A percentile compares a stretch with the other conserved stretches of the same genome.
Conservation (phyloP, 192 early-diverging fungal genomes). For the Chytriomyces hyalinus region DNA sequence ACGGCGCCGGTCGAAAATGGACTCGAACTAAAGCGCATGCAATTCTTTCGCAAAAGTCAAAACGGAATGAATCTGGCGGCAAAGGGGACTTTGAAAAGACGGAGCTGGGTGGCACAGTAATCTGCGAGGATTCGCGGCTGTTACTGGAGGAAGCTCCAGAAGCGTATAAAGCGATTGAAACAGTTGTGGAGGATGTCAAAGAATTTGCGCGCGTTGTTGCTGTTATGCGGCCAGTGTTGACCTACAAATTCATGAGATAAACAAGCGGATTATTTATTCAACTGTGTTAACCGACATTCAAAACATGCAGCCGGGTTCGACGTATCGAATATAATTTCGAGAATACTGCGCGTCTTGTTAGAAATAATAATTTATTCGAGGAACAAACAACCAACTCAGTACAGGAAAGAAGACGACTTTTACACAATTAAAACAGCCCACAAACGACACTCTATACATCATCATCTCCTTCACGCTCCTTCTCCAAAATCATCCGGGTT, state of each 20-base stretch:
- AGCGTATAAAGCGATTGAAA: conserved; percentile 65
- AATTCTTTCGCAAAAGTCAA: conserved; percentile 5
- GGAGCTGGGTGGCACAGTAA: conserved; percentile 54
- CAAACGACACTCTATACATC: too few species aligned
- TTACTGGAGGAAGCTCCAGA: conserved; percentile 65
- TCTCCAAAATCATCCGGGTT: too few species aligned
- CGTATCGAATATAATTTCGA: too few species aligned
- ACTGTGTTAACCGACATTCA: too few species aligned
- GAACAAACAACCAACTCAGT: too few species aligned
- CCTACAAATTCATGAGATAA: conserved; percentile 54
- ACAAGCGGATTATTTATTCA: background rate
- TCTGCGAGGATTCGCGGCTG: conserved; percentile 61
- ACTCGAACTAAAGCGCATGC: conserved; percentile 53
- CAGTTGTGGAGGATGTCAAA: conserved; percentile 55
- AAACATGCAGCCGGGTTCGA: too few species aligned
- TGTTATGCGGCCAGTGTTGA: conserved; percentile 57
- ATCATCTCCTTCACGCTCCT: too few species aligned
- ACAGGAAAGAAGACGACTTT: too few species aligned
- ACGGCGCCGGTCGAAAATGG: conserved; percentile 61
- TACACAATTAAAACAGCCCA: too few species aligned
- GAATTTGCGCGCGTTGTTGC: conserved; percentile 52
- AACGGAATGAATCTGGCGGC: conserved; percentile 17
- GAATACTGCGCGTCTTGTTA: too few species aligned
- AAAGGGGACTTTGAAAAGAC: conserved; percentile 45
- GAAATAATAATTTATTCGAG: too few species aligned